Conservation (phyloP, 2,329 filamentous ascomycete genomes). For the Aspergillus persii region DNA sequence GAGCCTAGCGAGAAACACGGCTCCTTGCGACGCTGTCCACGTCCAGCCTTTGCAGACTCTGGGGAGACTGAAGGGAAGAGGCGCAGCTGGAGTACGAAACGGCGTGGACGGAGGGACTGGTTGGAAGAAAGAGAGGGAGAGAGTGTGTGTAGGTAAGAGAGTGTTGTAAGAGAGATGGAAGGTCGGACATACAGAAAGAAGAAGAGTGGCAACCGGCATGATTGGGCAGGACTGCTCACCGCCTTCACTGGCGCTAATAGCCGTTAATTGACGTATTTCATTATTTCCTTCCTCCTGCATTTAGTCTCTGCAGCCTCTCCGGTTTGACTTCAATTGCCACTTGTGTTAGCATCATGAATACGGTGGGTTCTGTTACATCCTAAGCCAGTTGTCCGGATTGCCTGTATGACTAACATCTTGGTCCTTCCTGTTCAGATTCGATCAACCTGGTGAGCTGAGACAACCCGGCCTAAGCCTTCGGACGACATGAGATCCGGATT, state of each 20-base stretch:
- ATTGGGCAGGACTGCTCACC: constrained; percentile 2
- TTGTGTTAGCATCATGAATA: constrained; percentile 47
- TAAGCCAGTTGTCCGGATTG: no score
- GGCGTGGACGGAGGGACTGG: neutral
- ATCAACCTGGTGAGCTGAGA: constrained; percentile 56
- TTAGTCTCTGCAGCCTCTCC: constrained; percentile 3
- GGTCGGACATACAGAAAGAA: neutral
- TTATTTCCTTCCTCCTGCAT: neutral
- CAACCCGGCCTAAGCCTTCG: neutral
- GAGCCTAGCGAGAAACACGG: neutral
- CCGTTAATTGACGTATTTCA: constrained; percentile 20
- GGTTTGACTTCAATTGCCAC: constrained; percentile 3
- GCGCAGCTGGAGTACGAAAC: neutral
- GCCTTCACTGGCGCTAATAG: neutral
- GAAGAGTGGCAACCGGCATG: neutral
- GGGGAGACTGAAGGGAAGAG: neutral
- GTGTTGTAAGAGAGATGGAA: neutral
- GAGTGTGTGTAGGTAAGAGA: neutral
- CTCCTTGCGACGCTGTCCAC: neutral
- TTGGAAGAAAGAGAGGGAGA: constrained; percentile 2
- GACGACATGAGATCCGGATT: neutral
- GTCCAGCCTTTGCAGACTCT: neutral
- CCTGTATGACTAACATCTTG: neutral
- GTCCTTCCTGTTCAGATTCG: constrained; percentile 44
- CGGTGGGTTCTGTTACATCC: constrained; percentile 38